A percentile compares a stretch with the other conserved stretches of the same genome.
phyloP scores from a whole-genome alignment of 768 basidiomycete species.

The Macrolepiota dolichaula region DNA sequence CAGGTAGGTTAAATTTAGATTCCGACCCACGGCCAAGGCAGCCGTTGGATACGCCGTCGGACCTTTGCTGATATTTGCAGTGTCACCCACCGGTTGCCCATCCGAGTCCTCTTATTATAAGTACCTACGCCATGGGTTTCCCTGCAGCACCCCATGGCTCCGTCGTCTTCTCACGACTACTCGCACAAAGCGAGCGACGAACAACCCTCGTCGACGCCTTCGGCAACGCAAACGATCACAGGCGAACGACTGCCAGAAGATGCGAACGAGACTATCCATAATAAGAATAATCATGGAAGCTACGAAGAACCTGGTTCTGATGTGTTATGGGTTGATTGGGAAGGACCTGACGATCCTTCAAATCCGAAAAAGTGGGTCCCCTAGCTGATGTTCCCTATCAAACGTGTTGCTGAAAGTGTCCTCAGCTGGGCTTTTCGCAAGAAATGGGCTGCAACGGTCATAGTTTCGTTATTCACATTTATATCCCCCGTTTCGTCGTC shows the following conservation, averaged over 20 bases:
- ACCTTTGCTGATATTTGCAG: neutral
- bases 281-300: neutral
- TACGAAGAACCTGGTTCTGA: slow-evolving; percentile 8
- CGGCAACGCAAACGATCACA: slow-evolving; percentile 7
- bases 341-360: slow-evolving; percentile 53
- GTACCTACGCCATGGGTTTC: neutral
- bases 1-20: neutral
- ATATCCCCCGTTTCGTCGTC: slow-evolving; percentile 69
- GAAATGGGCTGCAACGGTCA: slow-evolving; percentile 65
- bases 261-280: neutral
- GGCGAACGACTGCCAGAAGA: slow-evolving; percentile 6
- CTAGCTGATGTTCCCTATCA: neutral
- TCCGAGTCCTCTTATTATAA: slow-evolving; percentile 4
- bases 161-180: neutral
- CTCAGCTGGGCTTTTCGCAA: slow-evolving; percentile 51
- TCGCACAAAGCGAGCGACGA: neutral
- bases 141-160: neutral
- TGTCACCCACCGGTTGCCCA: neutral
- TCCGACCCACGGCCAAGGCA: neutral
- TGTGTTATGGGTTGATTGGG: slow-evolving; percentile 54
- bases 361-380: slow-evolving; percentile 58
- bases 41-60: neutral
- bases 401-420: neutral
- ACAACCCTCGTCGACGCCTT: neutral
- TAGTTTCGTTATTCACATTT: slow-evolving; percentile 67